These are phyloP conservation scores for Solanum tarijense DNA, from an alignment of 257 asterid species.

Conservation along the genomic window DNA sequence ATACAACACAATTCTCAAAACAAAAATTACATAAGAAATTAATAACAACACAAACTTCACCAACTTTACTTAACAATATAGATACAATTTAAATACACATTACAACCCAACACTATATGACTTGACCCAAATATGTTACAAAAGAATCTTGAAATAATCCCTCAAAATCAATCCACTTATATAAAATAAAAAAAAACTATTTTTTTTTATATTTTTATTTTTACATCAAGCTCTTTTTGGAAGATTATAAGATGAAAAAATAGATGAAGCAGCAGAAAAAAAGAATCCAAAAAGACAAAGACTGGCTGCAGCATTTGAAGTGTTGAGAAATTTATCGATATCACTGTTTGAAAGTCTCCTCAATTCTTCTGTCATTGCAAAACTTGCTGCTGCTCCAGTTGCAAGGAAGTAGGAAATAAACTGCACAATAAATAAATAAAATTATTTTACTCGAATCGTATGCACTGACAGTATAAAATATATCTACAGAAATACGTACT, in stretches of 20 bases:
- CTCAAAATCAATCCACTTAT: background rate
- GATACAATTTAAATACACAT: background rate
- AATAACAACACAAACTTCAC: background rate
- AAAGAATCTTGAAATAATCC: background rate
- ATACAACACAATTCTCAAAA: background rate
- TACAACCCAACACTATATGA: background rate
- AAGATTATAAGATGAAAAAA: conserved; percentile 37
- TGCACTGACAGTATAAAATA: background rate
- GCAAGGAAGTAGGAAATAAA: conserved; percentile 20
- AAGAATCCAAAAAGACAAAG: conserved; percentile 32
- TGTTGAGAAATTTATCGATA: conserved; percentile 1
- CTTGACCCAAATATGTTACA: background rate
- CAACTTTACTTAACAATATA: background rate
- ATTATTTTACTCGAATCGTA: background rate
- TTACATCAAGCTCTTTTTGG: conserved; percentile 21
- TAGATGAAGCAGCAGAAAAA: conserved; percentile 25
- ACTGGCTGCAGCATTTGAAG: conserved; percentile 34
- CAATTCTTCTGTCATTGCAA: conserved; percentile 29
- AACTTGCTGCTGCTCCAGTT: conserved; percentile 35
- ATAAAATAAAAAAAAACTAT: background rate
- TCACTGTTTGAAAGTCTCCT: background rate
- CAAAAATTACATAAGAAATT: background rate
- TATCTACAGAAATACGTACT: background rate
- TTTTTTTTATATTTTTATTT: background rate
- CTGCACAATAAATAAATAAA: conserved; percentile 5